Percentiles rank a stretch among this genome's conserved stretches.
phyloP scores from a whole-genome alignment of 352 stramenopile species.

The Globisporangium ultimum region DNA sequence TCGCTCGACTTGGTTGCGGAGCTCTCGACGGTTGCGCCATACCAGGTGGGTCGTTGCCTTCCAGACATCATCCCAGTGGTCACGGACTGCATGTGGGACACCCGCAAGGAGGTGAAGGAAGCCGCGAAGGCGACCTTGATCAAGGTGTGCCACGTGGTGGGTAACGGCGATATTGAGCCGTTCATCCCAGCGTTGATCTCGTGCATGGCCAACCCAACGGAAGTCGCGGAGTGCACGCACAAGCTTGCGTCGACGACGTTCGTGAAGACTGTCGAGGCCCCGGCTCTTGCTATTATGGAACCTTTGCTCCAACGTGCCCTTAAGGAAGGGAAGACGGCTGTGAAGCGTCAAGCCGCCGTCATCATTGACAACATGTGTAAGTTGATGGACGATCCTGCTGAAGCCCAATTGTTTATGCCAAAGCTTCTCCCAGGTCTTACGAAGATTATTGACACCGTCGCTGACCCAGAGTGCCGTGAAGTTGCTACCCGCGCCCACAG shows the following conservation, averaged over 20 bases:
- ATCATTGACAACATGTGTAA: constrained; percentile 99
- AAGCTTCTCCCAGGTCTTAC: constrained; percentile 96
- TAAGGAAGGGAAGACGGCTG: constrained; percentile 94
- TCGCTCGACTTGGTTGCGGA: constrained; percentile 93
- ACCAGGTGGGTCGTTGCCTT: constrained; percentile 94
- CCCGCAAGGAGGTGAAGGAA: constrained; percentile 97
- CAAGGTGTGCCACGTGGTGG: constrained; percentile 95
- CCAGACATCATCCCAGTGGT: constrained; percentile 97
- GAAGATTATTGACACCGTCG: constrained; percentile 95
- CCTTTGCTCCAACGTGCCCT: constrained; percentile 95
- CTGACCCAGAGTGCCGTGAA: constrained; percentile 96
- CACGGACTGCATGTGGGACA: constrained; percentile 99
- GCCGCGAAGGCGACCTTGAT: constrained; percentile 94
- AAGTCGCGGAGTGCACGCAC: constrained; percentile 99
- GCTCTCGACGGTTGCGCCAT: constrained; percentile 91
- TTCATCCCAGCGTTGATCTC: constrained; percentile 97
- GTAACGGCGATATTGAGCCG: constrained; percentile 99
- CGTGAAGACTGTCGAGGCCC: constrained; percentile 97
- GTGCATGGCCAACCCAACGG: constrained; percentile 95
- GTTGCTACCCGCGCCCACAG: constrained; percentile 92
- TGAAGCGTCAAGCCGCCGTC: constrained; percentile 97
- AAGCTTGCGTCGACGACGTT: constrained; percentile 98
- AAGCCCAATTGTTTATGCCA: constrained; percentile 97
- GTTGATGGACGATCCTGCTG: constrained; percentile 96
- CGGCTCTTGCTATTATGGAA: constrained; percentile 96